Percentiles rank a stretch among this genome's conserved stretches.
Conservation (phyloP, 768 basidiomycete genomes). For the Podaxis sp. region DNA sequence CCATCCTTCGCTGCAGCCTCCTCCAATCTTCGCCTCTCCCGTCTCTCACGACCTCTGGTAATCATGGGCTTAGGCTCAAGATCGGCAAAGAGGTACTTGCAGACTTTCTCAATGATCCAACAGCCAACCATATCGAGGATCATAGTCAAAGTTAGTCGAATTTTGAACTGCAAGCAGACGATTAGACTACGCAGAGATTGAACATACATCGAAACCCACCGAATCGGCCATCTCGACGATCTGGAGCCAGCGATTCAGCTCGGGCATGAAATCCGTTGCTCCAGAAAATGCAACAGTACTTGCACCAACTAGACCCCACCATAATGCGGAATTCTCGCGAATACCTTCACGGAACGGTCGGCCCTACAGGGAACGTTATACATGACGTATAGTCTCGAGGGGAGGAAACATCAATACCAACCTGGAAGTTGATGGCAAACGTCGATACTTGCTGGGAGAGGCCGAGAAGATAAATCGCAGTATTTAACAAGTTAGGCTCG, state of each 20-base stretch:
- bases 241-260: conserved; percentile 94
- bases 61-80: conserved; percentile 83
- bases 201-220: conserved; percentile 42
- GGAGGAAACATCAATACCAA: conserved; percentile 18
- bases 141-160: conserved; percentile 78
- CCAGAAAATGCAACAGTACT: conserved; percentile 90
- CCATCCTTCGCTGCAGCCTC: conserved; percentile 12
- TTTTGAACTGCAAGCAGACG: conserved; percentile 63
- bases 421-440: conserved; percentile 97
- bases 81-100: conserved; percentile 86
- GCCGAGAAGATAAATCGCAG: conserved; percentile 92
- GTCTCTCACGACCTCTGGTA: conserved; percentile 76
- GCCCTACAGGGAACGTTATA: conserved; percentile 42
- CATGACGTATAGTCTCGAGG: not conserved
- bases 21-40: conserved; percentile 51
- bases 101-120: conserved; percentile 74
- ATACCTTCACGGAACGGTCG: conserved; percentile 99
- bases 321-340: conserved; percentile 90
- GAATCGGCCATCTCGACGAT: conserved; percentile 82
- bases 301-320: conserved; percentile 88
- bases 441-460: conserved; percentile 98
- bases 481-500: conserved; percentile 91
- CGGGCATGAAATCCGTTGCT: conserved; percentile 91
- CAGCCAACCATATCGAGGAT: conserved; percentile 85
- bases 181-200: not conserved